phyloP scores from a whole-genome alignment of 768 basidiomycete genomes.

The Rhodocollybia butyracea region DNA sequence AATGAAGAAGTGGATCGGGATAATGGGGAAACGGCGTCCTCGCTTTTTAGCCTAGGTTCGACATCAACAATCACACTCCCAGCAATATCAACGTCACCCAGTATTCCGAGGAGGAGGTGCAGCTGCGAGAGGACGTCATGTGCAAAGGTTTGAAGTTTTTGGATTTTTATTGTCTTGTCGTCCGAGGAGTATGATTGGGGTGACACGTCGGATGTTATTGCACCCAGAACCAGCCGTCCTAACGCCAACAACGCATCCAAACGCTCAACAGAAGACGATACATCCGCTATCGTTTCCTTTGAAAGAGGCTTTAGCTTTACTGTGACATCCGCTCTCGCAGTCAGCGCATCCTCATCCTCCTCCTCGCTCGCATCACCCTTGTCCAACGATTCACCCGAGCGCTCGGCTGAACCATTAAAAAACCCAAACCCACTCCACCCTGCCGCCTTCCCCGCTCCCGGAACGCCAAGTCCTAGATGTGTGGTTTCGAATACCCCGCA shows the following conservation, averaged over 20 bases:
- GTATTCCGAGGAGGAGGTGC: too few relatives aligned
- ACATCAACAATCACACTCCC: constrained; percentile 81
- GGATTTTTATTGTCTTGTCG: too few relatives aligned
- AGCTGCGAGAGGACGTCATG: constrained; percentile 54
- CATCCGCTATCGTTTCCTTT: constrained; percentile 50
- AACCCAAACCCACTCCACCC: constrained; percentile 46
- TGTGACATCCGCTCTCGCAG: too few relatives aligned
- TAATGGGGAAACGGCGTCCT: too few relatives aligned
- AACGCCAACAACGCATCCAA: constrained; percentile 51
- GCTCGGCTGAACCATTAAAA: neutral
- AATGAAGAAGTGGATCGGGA: too few relatives aligned
- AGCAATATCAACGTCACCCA: constrained; percentile 75
- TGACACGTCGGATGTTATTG: too few relatives aligned
- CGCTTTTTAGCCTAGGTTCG: too few relatives aligned
- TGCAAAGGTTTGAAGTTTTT: constrained; percentile 35
- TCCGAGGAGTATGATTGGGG: too few relatives aligned
- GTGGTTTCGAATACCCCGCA: constrained; percentile 57
- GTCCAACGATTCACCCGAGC: neutral
- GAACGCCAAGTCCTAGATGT: constrained; percentile 72
- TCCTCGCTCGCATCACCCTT: constrained; percentile 30
- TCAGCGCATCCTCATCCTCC: constrained; percentile 43
- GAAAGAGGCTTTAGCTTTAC: constrained; percentile 48
- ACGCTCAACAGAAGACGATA: constrained; percentile 42
- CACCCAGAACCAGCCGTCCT: too few relatives aligned
- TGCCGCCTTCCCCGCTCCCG: constrained; percentile 75